Evolutionary conservation across 2,329 filamentous ascomycete species (phyloP).

Genomic region (Cladophialophora psammophila): DNA sequence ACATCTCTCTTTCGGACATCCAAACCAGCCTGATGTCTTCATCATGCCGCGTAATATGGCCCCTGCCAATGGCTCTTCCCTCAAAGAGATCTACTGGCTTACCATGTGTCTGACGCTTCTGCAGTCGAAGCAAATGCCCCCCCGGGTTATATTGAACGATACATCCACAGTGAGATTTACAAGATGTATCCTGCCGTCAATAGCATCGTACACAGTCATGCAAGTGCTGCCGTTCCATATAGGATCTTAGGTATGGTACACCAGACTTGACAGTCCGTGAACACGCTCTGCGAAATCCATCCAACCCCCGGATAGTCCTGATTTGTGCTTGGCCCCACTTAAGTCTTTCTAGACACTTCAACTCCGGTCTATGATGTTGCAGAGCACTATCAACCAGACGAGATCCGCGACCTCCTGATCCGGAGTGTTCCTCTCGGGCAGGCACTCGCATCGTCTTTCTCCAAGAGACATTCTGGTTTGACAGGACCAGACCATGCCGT

Average conservation of each 20-base stretch:
- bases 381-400: slow-evolving; percentile 40
- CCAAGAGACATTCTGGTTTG: slow-evolving; percentile 2
- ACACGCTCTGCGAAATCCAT: no score
- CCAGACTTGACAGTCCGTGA: background rate
- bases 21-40: no score
- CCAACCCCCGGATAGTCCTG: no score
- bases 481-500: slow-evolving; percentile 44
- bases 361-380: slow-evolving; percentile 46
- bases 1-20: no score
- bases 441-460: slow-evolving; percentile 48
- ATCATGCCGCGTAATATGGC: no score
- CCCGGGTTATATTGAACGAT: slow-evolving; percentile 54
- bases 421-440: slow-evolving; percentile 46
- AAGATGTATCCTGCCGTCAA: slow-evolving; percentile 51
- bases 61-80: no score
- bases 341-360: slow-evolving; percentile 44
- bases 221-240: slow-evolving; percentile 54
- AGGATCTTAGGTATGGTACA: slow-evolving; percentile 49
- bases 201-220: slow-evolving; percentile 56
- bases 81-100: no score
- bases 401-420: slow-evolving; percentile 51
- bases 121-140: slow-evolving; percentile 51
- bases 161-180: slow-evolving; percentile 58
- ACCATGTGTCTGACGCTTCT: slow-evolving; percentile 44
- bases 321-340: background rate